Evolutionary conservation across 352 stramenopile species (phyloP).

Genomic region (Globisporangium echinulatum): DNA sequence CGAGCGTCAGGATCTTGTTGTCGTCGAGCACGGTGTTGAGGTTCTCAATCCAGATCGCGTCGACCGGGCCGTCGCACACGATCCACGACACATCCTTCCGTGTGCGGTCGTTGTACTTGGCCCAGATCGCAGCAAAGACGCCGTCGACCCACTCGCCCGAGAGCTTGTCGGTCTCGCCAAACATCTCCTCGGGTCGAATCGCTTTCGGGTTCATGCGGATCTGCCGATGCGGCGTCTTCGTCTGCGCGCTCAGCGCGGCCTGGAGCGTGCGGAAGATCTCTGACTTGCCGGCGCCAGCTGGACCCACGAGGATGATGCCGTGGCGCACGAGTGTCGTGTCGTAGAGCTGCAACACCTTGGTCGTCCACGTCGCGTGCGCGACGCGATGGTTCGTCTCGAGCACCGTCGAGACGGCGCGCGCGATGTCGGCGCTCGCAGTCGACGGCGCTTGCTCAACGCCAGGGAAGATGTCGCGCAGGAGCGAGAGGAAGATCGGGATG

Average conservation of each 20-base stretch:
- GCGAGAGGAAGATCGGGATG: slow-evolving; percentile 88
- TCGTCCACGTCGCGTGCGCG: slow-evolving; percentile 61
- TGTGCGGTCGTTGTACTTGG: slow-evolving; percentile 83
- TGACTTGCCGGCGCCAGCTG: slow-evolving; percentile 75
- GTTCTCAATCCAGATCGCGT: slow-evolving; percentile 94
- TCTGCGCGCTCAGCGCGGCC: slow-evolving; percentile 47
- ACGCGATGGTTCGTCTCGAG: slow-evolving; percentile 65
- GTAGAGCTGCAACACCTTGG: slow-evolving; percentile 91
- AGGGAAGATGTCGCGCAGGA: slow-evolving; percentile 87
- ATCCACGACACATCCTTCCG: slow-evolving; percentile 87
- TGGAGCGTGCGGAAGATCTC: slow-evolving; percentile 69
- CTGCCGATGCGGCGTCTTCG: slow-evolving; percentile 62
- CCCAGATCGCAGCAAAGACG: slow-evolving; percentile 79
- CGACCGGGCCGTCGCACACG: slow-evolving; percentile 91
- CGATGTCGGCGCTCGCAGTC: slow-evolving; percentile 71
- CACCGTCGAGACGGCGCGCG: slow-evolving; percentile 56
- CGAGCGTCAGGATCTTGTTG: slow-evolving; percentile 91
- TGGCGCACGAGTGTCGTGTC: slow-evolving; percentile 91
- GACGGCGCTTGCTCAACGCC: slow-evolving; percentile 36
- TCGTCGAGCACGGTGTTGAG: slow-evolving; percentile 94
- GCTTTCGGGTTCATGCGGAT: slow-evolving; percentile 81
- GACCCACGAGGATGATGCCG: slow-evolving; percentile 87
- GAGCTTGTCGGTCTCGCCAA: slow-evolving; percentile 73
- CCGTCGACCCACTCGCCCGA: slow-evolving; percentile 70
- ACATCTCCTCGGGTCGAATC: slow-evolving; percentile 76